Conservation (phyloP, 1,284 basidiomycete species). For the Porogramme epimiltina region DNA sequence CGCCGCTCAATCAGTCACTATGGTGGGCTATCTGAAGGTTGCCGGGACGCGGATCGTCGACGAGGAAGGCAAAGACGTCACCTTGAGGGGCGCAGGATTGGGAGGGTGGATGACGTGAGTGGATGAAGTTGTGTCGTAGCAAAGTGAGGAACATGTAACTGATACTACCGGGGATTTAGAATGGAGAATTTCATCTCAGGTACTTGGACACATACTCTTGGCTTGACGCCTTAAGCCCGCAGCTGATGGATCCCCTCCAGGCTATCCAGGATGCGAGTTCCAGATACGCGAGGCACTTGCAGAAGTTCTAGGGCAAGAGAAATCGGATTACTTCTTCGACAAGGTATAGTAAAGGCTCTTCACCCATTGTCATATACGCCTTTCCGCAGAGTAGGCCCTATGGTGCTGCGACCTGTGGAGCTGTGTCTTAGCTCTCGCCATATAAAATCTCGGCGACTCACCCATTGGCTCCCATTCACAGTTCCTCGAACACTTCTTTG, state of each 20-base stretch:
- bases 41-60: slow-evolving; percentile 44
- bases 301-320: slow-evolving; percentile 66
- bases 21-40: slow-evolving; percentile 14
- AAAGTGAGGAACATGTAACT: too few species aligned
- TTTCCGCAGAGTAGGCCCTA: too few species aligned
- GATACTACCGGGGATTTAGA: slow-evolving; percentile 26
- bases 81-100: slow-evolving; percentile 67
- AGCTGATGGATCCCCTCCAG: too few species aligned
- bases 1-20: neutral
- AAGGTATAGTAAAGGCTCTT: slow-evolving; percentile 43
- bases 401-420: slow-evolving; percentile 70
- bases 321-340: slow-evolving; percentile 79
- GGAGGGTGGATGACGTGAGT: slow-evolving; percentile 75
- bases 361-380: too few species aligned
- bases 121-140: neutral
- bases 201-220: slow-evolving; percentile 18
- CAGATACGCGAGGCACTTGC: slow-evolving; percentile 70
- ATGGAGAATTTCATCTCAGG: slow-evolving; percentile 70
- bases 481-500: slow-evolving; percentile 82
- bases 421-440: slow-evolving; percentile 51
- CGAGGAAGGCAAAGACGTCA: slow-evolving; percentile 53
- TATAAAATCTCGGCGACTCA: too few species aligned
- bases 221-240: too few species aligned
- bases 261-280: slow-evolving; percentile 61
- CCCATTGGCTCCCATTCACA: slow-evolving; percentile 27